Evolutionary conservation across 2,329 filamentous ascomycete species (phyloP).

Genomic region (Penicillium corylophilum): DNA sequence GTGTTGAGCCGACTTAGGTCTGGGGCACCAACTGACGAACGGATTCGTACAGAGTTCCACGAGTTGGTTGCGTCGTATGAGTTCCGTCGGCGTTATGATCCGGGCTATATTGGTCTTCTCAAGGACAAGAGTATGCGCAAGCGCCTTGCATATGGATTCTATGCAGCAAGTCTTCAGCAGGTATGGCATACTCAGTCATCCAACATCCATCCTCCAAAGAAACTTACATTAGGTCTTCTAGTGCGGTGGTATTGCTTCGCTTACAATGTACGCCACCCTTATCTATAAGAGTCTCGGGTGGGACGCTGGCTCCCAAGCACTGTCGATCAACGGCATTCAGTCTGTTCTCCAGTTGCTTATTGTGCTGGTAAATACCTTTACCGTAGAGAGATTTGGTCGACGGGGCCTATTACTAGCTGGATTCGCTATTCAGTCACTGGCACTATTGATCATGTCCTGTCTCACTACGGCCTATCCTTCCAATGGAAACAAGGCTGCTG

Average conservation of each 20-base stretch:
- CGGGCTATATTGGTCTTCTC: constrained; percentile 31
- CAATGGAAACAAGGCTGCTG: constrained; percentile 36
- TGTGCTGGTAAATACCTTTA: constrained; percentile 43
- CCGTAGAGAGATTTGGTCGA: constrained; percentile 39
- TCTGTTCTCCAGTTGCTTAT: constrained; percentile 40
- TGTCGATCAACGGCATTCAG: constrained; percentile 42
- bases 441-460: constrained; percentile 39
- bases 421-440: constrained; percentile 39
- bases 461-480: constrained; percentile 40
- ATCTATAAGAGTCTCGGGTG: constrained; percentile 43
- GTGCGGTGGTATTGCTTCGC: constrained; percentile 31
- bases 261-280: constrained; percentile 42
- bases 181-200: constrained; percentile 5
- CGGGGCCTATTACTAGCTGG: constrained; percentile 36
- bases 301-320: constrained; percentile 35
- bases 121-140: constrained; percentile 37
- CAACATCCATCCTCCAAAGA: not conserved
- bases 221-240: not conserved
- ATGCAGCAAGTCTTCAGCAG: constrained; percentile 34
- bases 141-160: constrained; percentile 39
- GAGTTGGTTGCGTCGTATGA: constrained; percentile 39
- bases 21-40: constrained; percentile 29
- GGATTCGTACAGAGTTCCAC: constrained; percentile 37
- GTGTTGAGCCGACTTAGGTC: constrained; percentile 34
- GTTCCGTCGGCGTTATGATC: constrained; percentile 31